Conservation (phyloP, 148 eudicot genomes). For the Persicaria tinctoria region DNA sequence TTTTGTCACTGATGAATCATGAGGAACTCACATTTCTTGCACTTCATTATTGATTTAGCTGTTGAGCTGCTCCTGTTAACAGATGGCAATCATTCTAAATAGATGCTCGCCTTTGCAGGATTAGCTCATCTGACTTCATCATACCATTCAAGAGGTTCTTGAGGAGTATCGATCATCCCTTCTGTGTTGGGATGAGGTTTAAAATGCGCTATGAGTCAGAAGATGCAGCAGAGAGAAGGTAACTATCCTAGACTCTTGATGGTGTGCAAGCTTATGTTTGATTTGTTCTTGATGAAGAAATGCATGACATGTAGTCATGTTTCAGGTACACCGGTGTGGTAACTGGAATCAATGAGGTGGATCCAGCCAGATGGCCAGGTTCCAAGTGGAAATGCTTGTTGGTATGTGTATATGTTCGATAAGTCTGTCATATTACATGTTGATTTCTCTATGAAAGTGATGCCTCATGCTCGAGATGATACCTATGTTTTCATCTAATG, state of each 20-base stretch:
- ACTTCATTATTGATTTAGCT: too few species aligned
- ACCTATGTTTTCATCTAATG: neutral
- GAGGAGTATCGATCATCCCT: constrained; percentile 53
- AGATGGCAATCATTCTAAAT: too few species aligned
- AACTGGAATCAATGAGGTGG: constrained; percentile 65
- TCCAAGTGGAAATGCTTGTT: constrained; percentile 91
- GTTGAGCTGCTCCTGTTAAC: too few species aligned
- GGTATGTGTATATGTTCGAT: constrained; percentile 35
- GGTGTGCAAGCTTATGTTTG: neutral
- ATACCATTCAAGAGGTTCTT: constrained; percentile 59
- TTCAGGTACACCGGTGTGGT: constrained; percentile 76
- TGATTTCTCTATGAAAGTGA: neutral
- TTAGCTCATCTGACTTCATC: constrained; percentile 68
- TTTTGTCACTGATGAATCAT: too few species aligned
- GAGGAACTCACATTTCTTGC: too few species aligned
- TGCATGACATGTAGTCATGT: constrained; percentile 9
- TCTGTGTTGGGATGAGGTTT: constrained; percentile 66
- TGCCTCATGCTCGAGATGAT: neutral
- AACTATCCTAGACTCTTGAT: neutral
- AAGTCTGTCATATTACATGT: neutral
- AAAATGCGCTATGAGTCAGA: constrained; percentile 79
- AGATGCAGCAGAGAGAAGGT: constrained; percentile 89
- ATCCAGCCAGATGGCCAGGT: constrained; percentile 87
- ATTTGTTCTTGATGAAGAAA: neutral
- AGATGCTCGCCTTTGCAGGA: constrained; percentile 32